phyloP scores from a whole-genome alignment of 768 basidiomycete species.

The Amanita pallidorosea region DNA sequence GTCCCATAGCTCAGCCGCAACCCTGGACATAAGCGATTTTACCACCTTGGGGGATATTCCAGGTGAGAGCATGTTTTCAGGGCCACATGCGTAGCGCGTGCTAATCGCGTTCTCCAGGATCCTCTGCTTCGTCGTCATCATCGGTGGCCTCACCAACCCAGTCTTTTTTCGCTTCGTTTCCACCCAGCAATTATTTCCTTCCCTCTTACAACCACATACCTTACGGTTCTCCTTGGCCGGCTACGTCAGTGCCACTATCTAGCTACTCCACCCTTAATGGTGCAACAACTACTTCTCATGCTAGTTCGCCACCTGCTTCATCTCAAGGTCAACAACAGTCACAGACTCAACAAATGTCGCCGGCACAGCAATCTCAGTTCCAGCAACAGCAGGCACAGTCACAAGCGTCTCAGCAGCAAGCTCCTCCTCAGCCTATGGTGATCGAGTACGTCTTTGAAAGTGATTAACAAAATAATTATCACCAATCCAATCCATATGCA shows the following conservation, averaged over 20 bases:
- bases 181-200: constrained; percentile 30
- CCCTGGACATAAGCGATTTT: constrained; percentile 33
- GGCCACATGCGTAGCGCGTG: background rate
- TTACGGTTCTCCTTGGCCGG: constrained; percentile 42
- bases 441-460: constrained; percentile 50
- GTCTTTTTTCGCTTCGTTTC: constrained; percentile 29
- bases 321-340: constrained; percentile 15
- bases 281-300: constrained; percentile 37
- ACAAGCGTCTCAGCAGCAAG: constrained; percentile 14
- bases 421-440: constrained; percentile 35
- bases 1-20: constrained; percentile 14
- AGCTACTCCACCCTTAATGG: constrained; percentile 72
- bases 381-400: constrained; percentile 15
- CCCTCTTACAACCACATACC: constrained; percentile 42
- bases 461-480: constrained; percentile 7
- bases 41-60: constrained; percentile 27
- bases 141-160: constrained; percentile 29
- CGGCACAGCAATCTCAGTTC: constrained; percentile 13
- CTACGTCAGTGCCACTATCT: constrained; percentile 47
- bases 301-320: constrained; percentile 14
- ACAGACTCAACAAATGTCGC: constrained; percentile 17
- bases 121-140: constrained; percentile 19
- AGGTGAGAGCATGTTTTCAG: constrained; percentile 20
- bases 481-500: constrained; percentile 16
- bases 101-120: constrained; percentile 9